Evolutionary conservation across 305 asterid genomes (phyloP).

Genomic region (Fraxinus greggii): DNA sequence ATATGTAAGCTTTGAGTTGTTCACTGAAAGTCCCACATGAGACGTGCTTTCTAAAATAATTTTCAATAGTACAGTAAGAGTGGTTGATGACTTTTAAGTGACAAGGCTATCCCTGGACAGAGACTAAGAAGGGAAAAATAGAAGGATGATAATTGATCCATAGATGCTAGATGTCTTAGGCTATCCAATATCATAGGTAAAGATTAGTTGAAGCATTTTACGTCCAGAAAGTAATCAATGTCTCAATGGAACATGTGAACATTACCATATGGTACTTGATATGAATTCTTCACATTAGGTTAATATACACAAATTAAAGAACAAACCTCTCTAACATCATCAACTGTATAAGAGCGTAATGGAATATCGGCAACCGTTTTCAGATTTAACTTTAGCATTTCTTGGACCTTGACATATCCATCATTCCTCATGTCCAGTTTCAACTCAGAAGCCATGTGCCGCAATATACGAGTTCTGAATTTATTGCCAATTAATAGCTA

Average conservation of each 20-base stretch:
- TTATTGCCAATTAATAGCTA: not conserved
- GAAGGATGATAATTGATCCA: not conserved
- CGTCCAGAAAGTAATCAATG: not conserved
- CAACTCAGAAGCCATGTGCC: conserved; percentile 89
- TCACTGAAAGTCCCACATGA: not conserved
- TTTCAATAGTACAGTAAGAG: not conserved
- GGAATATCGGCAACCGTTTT: conserved; percentile 70
- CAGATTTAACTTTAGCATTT: conserved; percentile 67
- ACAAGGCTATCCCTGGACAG: not conserved
- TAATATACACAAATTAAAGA: not conserved
- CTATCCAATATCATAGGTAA: not conserved
- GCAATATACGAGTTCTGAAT: conserved; percentile 73
- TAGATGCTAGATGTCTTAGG: not conserved
- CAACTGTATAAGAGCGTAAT: conserved; percentile 62
- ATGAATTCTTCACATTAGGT: not conserved
- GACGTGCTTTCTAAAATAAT: not conserved
- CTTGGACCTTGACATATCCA: conserved; percentile 86
- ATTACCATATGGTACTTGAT: not conserved
- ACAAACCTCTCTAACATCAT: conserved; percentile 80
- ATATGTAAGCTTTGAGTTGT: not conserved
- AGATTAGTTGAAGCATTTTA: not conserved
- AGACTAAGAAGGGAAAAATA: not conserved
- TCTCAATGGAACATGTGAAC: not conserved
- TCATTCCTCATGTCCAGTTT: conserved; percentile 78
- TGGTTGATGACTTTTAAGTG: not conserved